Evolutionary conservation across 2,329 filamentous ascomycete genomes (phyloP), one percentile per base, ranked within the genome.

Genomic region (Pseudocercospora crystallina): DNA sequence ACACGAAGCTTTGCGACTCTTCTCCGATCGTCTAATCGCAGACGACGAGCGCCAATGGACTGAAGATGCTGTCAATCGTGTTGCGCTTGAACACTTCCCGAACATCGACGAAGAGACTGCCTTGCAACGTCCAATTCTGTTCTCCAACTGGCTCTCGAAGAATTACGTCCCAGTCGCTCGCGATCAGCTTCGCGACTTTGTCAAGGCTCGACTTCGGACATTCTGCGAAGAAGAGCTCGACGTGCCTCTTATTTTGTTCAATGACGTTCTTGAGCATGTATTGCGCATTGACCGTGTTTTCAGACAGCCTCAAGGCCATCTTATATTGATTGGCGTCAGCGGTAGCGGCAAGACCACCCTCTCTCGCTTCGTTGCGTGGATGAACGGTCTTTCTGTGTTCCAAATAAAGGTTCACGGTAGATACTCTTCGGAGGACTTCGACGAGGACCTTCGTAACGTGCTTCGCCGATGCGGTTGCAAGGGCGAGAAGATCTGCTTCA

Each of bases 191-290:
- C 86, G 95, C 61, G 94, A 97, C 61, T 99, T 97, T 62, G 94
- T 99, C 69, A 97, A 96, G 74, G 94, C 94, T 44, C 86, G 94
- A 66, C 82, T 99, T 53, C 92, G 88, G 77, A 99, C 94, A 0
- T 99, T 99, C 80, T 99, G 94, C 67, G 95, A 99, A 68, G 94
- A 99, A 77, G 95, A 99, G 69, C 91, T 99, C 11, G 94, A 99
- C 70, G 95, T 99, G 44, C 94, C 95, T 32, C 82, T 99, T 43
- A 95, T 99, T 58, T 77, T 99, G n/a, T 99, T 99, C 78, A 97
- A 99, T 68, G 94, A 99, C 71, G 94, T 99, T 8, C 78, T 99
- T 55, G 95, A 99, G 67, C 95, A 99, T 71, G 95, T 97, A 29
- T 78, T 99, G 49, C 91, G 95, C 53, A 99, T 99, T 65, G 94